Evolutionary conservation across 2,329 filamentous ascomycete genomes (phyloP), one percentile per base, ranked within the genome.

Genomic region (Colletotrichum godetiae): DNA sequence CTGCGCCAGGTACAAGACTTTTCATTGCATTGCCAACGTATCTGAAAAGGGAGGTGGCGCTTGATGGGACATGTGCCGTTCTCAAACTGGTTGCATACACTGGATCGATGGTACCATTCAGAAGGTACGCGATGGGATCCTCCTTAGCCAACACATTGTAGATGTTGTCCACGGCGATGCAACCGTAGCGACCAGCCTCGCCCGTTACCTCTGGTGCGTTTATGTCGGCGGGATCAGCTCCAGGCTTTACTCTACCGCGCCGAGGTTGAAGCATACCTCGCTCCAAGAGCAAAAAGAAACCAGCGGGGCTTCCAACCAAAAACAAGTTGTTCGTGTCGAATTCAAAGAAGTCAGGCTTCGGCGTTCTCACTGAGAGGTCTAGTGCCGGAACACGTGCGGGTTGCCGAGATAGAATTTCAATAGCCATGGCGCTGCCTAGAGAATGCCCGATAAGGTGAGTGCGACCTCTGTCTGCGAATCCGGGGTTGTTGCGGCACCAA

Each of bases 381-480:
- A 90, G 75, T 33, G 79, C 82, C 0, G 93, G 90, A 1, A 93
- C 86, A 11, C 82, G 83, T 0, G 94, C 98, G 3, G 97, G 97
- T 80, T 99, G 97, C 62, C 93, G 91, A 55, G 94, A 97, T 8
- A 99, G 86, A 42, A 98, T 92, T 76, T 99, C 97, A 49, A 98
- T 86, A 2, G 95, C 93, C 94, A 99, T 98, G 52, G 95, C 95
- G 77, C 94, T 98, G 12, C 97, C 97, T 0, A 99, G 88, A 0
- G 95, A 98, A 81, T 99, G 97, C 0, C 94, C 97, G 74, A 99
- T 93, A 5, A 99, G 85, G 82, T 99, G 97, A 1, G 98, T 95
- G 10, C 94, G 92, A 7, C 97, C 97, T 73, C 90, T 88, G 24
- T 94, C 87, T 11, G 92, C 86, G 78, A 99, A 99, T 0, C 92